Percentiles rank a stretch among this genome's conserved stretches.
These are phyloP conservation scores for Rugonectria rugulosa DNA, from an alignment of 2,329 filamentous ascomycete genomes.

Conservation along the genomic window DNA sequence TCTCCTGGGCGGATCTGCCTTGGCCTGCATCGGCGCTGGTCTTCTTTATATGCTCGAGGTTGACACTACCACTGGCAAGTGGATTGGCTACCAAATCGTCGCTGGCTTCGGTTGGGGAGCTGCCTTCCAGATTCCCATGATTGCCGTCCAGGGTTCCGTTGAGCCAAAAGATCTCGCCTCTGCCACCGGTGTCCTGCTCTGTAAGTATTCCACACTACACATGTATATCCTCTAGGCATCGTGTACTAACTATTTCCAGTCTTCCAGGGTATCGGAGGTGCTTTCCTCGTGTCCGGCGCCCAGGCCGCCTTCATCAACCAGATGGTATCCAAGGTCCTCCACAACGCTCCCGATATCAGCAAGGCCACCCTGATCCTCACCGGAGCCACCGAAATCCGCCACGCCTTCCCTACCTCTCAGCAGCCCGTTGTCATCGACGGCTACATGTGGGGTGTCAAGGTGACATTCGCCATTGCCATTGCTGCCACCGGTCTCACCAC, in stretches of 20 bases:
- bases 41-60: constrained; percentile 52
- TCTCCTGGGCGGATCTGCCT: constrained; percentile 52
- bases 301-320: constrained; percentile 57
- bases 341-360: constrained; percentile 47
- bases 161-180: constrained; percentile 53
- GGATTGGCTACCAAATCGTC: constrained; percentile 63
- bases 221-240: not conserved
- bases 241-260: constrained; percentile 40
- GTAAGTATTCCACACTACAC: constrained; percentile 36
- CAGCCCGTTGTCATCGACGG: constrained; percentile 63
- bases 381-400: constrained; percentile 64
- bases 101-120: constrained; percentile 56
- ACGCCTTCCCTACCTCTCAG: constrained; percentile 55
- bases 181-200: constrained; percentile 56
- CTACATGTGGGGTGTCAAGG: constrained; percentile 71
- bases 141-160: constrained; percentile 54
- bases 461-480: constrained; percentile 65
- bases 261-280: constrained; percentile 59
- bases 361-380: constrained; percentile 48
- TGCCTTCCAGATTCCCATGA: constrained; percentile 59
- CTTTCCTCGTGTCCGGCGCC: constrained; percentile 57
- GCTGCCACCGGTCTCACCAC: constrained; percentile 54
- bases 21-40: constrained; percentile 54
- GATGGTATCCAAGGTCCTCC: constrained; percentile 46
- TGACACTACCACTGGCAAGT: constrained; percentile 49